These are phyloP conservation scores for Cyamopsis tetragonoloba DNA, from an alignment of 306 rosid genomes.

Conservation along the genomic window DNA sequence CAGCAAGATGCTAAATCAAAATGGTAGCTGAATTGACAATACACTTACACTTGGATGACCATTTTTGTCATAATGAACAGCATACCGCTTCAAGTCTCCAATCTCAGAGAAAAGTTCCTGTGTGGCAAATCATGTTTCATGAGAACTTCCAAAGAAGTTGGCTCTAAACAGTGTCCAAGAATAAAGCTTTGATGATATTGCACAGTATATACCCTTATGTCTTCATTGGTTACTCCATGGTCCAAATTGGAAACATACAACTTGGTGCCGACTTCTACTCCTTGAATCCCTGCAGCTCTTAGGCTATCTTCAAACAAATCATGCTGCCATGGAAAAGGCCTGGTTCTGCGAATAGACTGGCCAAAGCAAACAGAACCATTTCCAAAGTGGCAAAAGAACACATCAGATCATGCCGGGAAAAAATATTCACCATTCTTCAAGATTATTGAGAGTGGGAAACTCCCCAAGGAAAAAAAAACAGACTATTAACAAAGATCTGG, in stretches of 20 bases:
- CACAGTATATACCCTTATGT: constrained; percentile 83
- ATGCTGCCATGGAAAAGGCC: constrained; percentile 82
- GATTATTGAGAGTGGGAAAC: constrained; percentile 34
- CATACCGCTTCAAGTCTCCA: constrained; percentile 81
- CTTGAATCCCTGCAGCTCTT: constrained; percentile 94
- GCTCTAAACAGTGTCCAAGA: constrained; percentile 45
- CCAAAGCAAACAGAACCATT: constrained; percentile 72
- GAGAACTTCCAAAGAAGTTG: constrained; percentile 43
- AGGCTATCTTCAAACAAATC: constrained; percentile 96
- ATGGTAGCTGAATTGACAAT: neutral
- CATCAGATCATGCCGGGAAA: constrained; percentile 78
- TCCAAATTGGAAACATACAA: constrained; percentile 95
- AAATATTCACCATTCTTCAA: constrained; percentile 75
- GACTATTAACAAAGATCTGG: constrained; percentile 30
- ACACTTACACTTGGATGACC: constrained; percentile 83
- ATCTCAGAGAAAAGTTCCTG: constrained; percentile 97
- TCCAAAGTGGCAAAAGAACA: constrained; percentile 77
- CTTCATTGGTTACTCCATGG: constrained; percentile 94
- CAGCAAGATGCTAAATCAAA: neutral
- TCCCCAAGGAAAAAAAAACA: constrained; percentile 38
- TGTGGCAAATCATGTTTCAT: constrained; percentile 67
- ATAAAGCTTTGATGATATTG: constrained; percentile 44
- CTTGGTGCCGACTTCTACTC: constrained; percentile 83
- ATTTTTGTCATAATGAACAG: constrained; percentile 87
- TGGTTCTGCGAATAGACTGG: constrained; percentile 85